Conservation (phyloP, 352 stramenopile species). For the Globisporangium carolinianum region DNA sequence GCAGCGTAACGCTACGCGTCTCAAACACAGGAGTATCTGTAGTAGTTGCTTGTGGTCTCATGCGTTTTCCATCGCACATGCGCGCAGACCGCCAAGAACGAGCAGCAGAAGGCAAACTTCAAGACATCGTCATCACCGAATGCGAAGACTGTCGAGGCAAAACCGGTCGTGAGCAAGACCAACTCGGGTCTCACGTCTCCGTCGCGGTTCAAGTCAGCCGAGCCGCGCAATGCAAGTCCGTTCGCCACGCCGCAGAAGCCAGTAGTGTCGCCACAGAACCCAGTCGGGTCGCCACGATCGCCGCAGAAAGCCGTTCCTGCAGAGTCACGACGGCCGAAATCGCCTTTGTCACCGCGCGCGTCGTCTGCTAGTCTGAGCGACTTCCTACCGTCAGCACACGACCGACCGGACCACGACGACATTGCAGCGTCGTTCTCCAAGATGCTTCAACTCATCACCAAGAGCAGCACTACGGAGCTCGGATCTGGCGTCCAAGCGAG, state of each 20-base stretch:
- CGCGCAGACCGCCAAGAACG: slow-evolving; percentile 10
- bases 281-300: slow-evolving; percentile 3
- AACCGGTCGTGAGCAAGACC: background rate
- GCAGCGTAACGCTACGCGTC: too few relatives aligned
- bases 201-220: background rate
- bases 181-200: slow-evolving; percentile 3
- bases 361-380: background rate
- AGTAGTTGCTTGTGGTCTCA: background rate
- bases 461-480: slow-evolving; percentile 3
- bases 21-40: too few relatives aligned
- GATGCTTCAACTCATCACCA: slow-evolving; percentile 24
- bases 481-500: background rate
- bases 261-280: too few relatives aligned
- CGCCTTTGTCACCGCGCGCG: background rate
- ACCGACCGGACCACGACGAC: slow-evolving; percentile 8
- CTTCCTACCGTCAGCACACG: background rate
- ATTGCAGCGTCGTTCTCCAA: slow-evolving; percentile 27
- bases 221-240: background rate
- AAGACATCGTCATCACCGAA: slow-evolving; percentile 3
- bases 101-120: slow-evolving; percentile 13
- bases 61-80: too few relatives aligned
- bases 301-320: background rate
- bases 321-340: background rate
- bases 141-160: background rate
- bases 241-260: background rate